phyloP scores from a whole-genome alignment of 768 basidiomycete species.

The Gymnopilus dilepis region DNA sequence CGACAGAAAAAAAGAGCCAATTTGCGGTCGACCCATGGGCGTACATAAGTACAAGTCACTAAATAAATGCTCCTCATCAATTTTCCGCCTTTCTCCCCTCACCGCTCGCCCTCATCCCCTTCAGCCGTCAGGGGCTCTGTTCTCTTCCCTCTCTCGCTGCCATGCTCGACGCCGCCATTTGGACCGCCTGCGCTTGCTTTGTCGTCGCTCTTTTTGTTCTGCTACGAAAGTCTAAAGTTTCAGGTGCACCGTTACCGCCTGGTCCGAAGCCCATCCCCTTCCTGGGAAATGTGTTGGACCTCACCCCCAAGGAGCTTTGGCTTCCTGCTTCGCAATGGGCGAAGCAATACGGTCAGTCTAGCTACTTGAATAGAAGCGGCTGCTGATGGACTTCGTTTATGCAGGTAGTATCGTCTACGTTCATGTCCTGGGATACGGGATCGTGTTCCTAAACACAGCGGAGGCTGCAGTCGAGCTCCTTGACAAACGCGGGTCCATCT shows the following conservation, averaged over 20 bases:
- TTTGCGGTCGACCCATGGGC: neutral
- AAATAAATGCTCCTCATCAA: neutral
- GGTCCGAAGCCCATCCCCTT: constrained; percentile 71
- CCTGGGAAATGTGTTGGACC: constrained; percentile 66
- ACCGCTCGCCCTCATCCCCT: constrained; percentile 3
- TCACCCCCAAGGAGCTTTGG: constrained; percentile 69
- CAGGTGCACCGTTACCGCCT: constrained; percentile 56
- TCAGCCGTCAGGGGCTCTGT: neutral
- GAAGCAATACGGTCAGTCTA: constrained; percentile 59
- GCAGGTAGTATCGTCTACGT: constrained; percentile 69
- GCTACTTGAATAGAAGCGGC: neutral
- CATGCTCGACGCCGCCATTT: constrained; percentile 33
- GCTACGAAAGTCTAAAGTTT: constrained; percentile 49
- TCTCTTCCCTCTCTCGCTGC: constrained; percentile 13
- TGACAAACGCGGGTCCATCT: constrained; percentile 72
- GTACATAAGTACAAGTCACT: constrained; percentile 4
- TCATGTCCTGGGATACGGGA: constrained; percentile 66
- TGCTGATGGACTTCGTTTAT: neutral
- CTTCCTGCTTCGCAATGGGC: constrained; percentile 66
- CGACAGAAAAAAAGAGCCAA: constrained; percentile 10
- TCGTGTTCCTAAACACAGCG: constrained; percentile 70
- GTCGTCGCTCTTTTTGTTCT: constrained; percentile 45
- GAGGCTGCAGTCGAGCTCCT: constrained; percentile 66
- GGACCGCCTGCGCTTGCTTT: constrained; percentile 40
- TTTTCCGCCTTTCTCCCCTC: constrained; percentile 18